Evolutionary conservation across 1,284 basidiomycete species (phyloP).

Genomic region (Ceratobasidium sp.): DNA sequence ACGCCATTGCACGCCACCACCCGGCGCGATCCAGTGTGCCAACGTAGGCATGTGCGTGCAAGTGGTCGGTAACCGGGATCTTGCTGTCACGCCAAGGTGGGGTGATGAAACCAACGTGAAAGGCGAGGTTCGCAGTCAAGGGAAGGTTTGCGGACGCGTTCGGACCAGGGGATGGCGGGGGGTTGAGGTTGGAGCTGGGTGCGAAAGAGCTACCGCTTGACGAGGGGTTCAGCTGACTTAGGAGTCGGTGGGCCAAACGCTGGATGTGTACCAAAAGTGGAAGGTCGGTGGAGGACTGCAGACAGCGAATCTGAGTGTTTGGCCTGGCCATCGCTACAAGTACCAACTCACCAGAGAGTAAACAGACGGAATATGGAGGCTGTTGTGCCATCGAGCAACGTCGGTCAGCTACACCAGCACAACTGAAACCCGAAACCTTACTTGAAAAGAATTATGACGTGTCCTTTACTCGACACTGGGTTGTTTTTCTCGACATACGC

Average conservation of each 20-base stretch:
- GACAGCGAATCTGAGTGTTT: conserved; percentile 19
- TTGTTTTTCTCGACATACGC: conserved; percentile 72
- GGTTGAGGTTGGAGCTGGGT: conserved; percentile 54
- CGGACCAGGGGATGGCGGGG: conserved; percentile 43
- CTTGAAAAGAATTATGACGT: conserved; percentile 80
- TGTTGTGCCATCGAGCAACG: conserved; percentile 51
- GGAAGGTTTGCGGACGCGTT: conserved; percentile 39
- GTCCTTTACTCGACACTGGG: conserved; percentile 74
- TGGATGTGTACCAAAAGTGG: conserved; percentile 73
- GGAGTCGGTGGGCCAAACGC: conserved; percentile 67
- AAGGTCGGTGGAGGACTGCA: conserved; percentile 75
- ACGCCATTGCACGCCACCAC: conserved; percentile 76
- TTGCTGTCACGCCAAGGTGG: conserved; percentile 77
- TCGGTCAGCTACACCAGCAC: neutral
- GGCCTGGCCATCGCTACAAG: neutral
- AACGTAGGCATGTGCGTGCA: conserved; percentile 78
- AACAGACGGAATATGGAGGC: conserved; percentile 78
- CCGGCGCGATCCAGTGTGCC: conserved; percentile 70
- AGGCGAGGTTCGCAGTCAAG: conserved; percentile 51
- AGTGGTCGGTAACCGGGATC: conserved; percentile 78
- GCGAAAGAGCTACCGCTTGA: conserved; percentile 33
- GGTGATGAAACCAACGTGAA: conserved; percentile 77
- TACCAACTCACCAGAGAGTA: conserved; percentile 69
- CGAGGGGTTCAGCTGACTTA: conserved; percentile 61
- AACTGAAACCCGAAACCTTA: conserved; percentile 54